Percentiles rank a stretch among this genome's conserved stretches.
phyloP scores from a whole-genome alignment of 306 rosid species.

The Adenanthera pavonina region DNA sequence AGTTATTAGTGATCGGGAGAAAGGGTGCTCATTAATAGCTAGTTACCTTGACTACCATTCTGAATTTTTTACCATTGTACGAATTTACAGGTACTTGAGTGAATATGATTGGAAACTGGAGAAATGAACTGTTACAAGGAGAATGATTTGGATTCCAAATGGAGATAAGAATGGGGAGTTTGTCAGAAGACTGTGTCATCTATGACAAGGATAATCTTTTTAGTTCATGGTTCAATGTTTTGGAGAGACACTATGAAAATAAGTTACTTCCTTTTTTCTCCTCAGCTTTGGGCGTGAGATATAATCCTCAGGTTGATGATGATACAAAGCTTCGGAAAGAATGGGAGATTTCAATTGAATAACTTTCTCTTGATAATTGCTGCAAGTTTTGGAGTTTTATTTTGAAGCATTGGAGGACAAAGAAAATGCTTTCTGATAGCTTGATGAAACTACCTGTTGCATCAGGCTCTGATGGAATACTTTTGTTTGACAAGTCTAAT shows the following conservation, averaged over 20 bases:
- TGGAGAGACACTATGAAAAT: slow-evolving; percentile 47
- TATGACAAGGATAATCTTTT: slow-evolving; percentile 64
- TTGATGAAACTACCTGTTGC: slow-evolving; percentile 63
- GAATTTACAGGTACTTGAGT: slow-evolving; percentile 56
- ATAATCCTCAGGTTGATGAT: slow-evolving; percentile 58
- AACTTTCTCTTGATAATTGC: slow-evolving; percentile 53
- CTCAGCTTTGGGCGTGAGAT: slow-evolving; percentile 46
- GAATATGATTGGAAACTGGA: slow-evolving; percentile 53
- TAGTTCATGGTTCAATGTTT: slow-evolving; percentile 48
- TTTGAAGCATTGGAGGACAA: slow-evolving; percentile 44
- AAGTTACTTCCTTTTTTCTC: slow-evolving; percentile 55
- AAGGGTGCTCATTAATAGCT: slow-evolving; percentile 57
- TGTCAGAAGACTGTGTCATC: slow-evolving; percentile 59
- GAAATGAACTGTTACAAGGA: slow-evolving; percentile 38
- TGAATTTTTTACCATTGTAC: slow-evolving; percentile 44
- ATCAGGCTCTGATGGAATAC: slow-evolving; percentile 43
- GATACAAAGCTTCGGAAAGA: slow-evolving; percentile 65
- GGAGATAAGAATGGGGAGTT: slow-evolving; percentile 48
- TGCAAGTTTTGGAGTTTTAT: slow-evolving; percentile 69
- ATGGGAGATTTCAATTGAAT: slow-evolving; percentile 60
- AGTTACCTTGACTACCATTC: slow-evolving; percentile 45
- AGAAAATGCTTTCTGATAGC: slow-evolving; percentile 43
- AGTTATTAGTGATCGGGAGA: slow-evolving; percentile 46
- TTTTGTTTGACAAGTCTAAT: slow-evolving; percentile 52
- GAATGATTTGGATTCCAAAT: slow-evolving; percentile 64